Evolutionary conservation across 805 yeast species (phyloP).

Genomic region (Cyberlindnera meyerae): DNA sequence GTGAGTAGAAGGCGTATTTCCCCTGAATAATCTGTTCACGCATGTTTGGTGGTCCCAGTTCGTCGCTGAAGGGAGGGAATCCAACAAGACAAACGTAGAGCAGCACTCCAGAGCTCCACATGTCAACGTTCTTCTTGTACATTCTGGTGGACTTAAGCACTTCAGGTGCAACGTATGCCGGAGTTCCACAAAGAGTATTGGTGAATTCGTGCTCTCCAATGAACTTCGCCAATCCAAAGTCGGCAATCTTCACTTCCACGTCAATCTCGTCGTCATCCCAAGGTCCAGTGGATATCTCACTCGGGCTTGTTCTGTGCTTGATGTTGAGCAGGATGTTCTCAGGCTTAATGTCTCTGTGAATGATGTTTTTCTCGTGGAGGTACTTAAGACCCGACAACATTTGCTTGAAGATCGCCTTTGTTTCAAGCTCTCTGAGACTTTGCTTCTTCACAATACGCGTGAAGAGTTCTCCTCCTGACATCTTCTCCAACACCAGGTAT

Average conservation of each 20-base stretch:
- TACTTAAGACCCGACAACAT: slow-evolving; percentile 59
- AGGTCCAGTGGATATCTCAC: slow-evolving; percentile 31
- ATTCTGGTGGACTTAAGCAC: slow-evolving; percentile 47
- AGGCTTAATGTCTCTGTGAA: slow-evolving; percentile 77
- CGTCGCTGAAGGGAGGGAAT: slow-evolving; percentile 82
- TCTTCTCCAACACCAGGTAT: slow-evolving; percentile 66
- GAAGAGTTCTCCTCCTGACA: slow-evolving; percentile 71
- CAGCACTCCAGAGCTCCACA: slow-evolving; percentile 81
- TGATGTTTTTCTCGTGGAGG: slow-evolving; percentile 64
- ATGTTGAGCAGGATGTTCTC: slow-evolving; percentile 60
- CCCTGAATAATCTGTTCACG: slow-evolving; percentile 67
- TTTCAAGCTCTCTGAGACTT: slow-evolving; percentile 55
- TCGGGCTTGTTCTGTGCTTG: slow-evolving; percentile 34
- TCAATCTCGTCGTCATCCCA: slow-evolving; percentile 52
- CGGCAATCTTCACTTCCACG: slow-evolving; percentile 71
- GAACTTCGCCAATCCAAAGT: slow-evolving; percentile 63
- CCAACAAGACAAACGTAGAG: slow-evolving; percentile 78
- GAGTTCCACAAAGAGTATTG: slow-evolving; percentile 79
- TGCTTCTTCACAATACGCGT: slow-evolving; percentile 66
- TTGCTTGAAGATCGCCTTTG: slow-evolving; percentile 59
- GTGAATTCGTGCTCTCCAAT: slow-evolving; percentile 72
- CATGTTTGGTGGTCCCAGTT: slow-evolving; percentile 74
- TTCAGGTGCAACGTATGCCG: slow-evolving; percentile 85
- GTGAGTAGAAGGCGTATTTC: slow-evolving; percentile 68
- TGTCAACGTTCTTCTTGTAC: slow-evolving; percentile 68